phyloP scores from a whole-genome alignment of 2,329 filamentous ascomycete genomes.

The Alternaria tenuissima region DNA sequence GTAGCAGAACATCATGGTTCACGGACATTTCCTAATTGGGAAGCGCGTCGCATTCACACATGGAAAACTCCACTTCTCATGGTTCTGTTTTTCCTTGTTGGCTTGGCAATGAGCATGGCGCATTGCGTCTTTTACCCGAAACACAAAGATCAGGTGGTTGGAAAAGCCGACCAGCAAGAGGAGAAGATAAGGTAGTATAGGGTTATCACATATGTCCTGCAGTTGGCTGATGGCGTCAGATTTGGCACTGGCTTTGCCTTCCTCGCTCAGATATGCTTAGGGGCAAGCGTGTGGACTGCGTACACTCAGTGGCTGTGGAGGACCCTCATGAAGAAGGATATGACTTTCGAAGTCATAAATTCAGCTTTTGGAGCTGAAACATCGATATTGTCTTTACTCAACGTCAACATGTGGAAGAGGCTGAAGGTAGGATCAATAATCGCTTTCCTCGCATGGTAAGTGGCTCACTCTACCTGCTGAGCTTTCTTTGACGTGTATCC shows the following conservation, averaged over 20 bases:
- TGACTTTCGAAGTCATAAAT: neutral
- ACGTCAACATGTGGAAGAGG: constrained; percentile 1
- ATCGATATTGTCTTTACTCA: neutral
- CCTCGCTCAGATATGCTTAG: constrained; percentile 4
- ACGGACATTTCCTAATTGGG: neutral
- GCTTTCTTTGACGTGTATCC: neutral
- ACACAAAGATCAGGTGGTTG: neutral
- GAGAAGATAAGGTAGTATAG: neutral
- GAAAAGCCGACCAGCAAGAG: neutral
- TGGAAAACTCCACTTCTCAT: constrained; percentile 1
- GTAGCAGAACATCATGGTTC: neutral
- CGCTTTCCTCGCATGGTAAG: constrained; percentile 3
- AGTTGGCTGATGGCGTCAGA: neutral
- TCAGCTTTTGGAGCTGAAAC: neutral
- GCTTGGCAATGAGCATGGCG: neutral
- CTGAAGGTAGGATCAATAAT: neutral
- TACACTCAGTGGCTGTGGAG: neutral
- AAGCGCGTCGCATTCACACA: neutral
- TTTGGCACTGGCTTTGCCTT: constrained; percentile 5
- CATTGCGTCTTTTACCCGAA: constrained; percentile 1
- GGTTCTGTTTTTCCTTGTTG: neutral
- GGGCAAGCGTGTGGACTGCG: neutral
- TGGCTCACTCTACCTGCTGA: neutral
- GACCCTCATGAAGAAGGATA: neutral
- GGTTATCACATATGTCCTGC: neutral